Evolutionary conservation across 2,329 filamentous ascomycete species (phyloP).

Genomic region (Penicillium verrucosum): DNA sequence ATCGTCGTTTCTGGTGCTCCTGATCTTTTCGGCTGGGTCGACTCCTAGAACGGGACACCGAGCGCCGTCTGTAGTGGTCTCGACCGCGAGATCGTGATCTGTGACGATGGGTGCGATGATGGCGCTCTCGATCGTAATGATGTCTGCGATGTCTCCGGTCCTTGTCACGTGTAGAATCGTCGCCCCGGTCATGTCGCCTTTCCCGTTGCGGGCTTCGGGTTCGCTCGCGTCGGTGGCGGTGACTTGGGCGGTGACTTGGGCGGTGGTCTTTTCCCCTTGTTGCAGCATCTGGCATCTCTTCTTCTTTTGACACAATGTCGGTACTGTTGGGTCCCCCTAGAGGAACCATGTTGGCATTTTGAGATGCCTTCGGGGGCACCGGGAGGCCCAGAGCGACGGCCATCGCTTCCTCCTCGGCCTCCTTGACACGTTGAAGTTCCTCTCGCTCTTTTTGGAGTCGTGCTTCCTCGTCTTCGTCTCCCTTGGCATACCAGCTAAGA

Average conservation of each 20-base stretch:
- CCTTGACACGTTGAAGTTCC: conserved; percentile 78
- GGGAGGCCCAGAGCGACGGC: conserved; percentile 78
- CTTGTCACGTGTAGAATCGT: conserved; percentile 32
- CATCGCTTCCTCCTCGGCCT: conserved; percentile 90
- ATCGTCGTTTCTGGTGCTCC: conserved; percentile 24
- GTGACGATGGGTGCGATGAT: conserved; percentile 33
- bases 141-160: conserved; percentile 48
- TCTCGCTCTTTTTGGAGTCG: conserved; percentile 58
- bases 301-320: conserved; percentile 37
- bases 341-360: conserved; percentile 63
- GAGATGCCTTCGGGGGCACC: conserved; percentile 57
- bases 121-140: conserved; percentile 32
- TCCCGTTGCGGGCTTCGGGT: conserved; percentile 35
- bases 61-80: conserved; percentile 25
- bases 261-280: conserved; percentile 21
- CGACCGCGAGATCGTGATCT: conserved; percentile 30
- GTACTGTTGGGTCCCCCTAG: conserved; percentile 53
- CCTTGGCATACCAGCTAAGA: conserved; percentile 63
- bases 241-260: conserved; percentile 21
- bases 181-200: conserved; percentile 28
- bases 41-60: conserved; percentile 30
- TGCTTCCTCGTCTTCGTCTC: conserved; percentile 50
- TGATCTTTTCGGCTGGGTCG: conserved; percentile 27
- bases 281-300: conserved; percentile 28
- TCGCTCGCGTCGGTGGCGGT: conserved; percentile 32